A percentile compares a stretch with the other conserved stretches of the same genome.
Evolutionary conservation across 1,284 basidiomycete species (phyloP).

Genomic region (Inonotus hispidus): DNA sequence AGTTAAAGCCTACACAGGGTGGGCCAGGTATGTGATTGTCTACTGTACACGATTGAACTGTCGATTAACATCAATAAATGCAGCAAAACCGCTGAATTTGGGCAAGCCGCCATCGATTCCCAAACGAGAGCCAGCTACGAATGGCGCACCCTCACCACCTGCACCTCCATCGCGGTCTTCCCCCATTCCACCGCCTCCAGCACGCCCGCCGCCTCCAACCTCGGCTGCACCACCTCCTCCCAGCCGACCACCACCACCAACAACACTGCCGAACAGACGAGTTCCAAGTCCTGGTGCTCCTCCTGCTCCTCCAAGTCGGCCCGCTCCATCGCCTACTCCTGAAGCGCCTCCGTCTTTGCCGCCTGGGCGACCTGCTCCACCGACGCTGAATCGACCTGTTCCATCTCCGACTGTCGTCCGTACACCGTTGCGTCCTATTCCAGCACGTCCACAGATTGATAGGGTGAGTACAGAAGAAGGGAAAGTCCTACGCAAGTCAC

Average conservation of each 20-base stretch:
- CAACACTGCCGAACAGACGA: slow-evolving; percentile 26
- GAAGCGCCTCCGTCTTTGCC: slow-evolving; percentile 26
- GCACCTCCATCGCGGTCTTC: slow-evolving; percentile 28
- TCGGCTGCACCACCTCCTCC: slow-evolving; percentile 30
- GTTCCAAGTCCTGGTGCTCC: slow-evolving; percentile 21
- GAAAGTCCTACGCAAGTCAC: slow-evolving; percentile 17
- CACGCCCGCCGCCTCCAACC: slow-evolving; percentile 20
- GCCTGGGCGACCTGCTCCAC: slow-evolving; percentile 21
- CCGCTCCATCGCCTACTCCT: slow-evolving; percentile 27
- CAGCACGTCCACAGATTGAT: slow-evolving; percentile 27
- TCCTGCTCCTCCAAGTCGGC: slow-evolving; percentile 22
- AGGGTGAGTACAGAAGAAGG: slow-evolving; percentile 24
- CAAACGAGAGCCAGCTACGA: slow-evolving; percentile 37
- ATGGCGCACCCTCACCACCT: slow-evolving; percentile 32
- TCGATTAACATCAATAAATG: slow-evolving; percentile 11
- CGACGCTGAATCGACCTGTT: slow-evolving; percentile 27
- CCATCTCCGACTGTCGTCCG: slow-evolving; percentile 33
- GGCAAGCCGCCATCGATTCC: slow-evolving; percentile 68
- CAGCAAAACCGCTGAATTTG: slow-evolving; percentile 58
- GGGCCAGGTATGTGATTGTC: slow-evolving; percentile 40
- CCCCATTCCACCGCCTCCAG: slow-evolving; percentile 23
- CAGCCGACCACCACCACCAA: slow-evolving; percentile 21
- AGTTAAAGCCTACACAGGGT: slow-evolving; percentile 73
- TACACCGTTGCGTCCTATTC: slow-evolving; percentile 20
- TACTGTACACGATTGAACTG: slow-evolving; percentile 15